Conservation (phyloP, 225 moss, liverwort and hornwort species). For the Lunularia cruciata region DNA sequence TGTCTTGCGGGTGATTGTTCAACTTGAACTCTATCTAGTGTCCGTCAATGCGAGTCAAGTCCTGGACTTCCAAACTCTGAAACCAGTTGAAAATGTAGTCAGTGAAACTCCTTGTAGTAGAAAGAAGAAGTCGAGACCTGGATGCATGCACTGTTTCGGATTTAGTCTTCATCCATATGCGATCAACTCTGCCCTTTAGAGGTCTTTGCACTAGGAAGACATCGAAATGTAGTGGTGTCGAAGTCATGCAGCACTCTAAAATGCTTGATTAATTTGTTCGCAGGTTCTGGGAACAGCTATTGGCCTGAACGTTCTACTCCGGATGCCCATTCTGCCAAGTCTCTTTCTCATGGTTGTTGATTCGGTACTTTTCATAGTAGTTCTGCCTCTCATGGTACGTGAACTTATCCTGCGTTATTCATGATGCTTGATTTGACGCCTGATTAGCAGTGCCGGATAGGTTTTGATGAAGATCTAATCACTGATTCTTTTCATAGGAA, state of each 20-base stretch:
- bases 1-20: not conserved
- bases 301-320: slow-evolving; percentile 67
- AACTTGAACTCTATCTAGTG: not conserved
- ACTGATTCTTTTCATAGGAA: slow-evolving; percentile 42
- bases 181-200: too few species aligned
- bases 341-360: slow-evolving; percentile 65
- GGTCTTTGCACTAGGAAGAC: too few species aligned
- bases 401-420: not conserved
- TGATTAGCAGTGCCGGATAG: not conserved
- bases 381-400: slow-evolving; percentile 69
- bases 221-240: too few species aligned
- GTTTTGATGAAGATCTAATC: not conserved
- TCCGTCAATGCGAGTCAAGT: too few species aligned
- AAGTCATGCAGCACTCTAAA: too few species aligned
- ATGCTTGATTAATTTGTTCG: slow-evolving; percentile 12
- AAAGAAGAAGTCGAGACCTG: too few species aligned
- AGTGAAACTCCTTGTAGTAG: too few species aligned
- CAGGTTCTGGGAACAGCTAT: slow-evolving; percentile 83
- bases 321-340: slow-evolving; percentile 59
- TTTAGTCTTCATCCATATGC: too few species aligned
- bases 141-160: too few species aligned
- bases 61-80: too few species aligned
- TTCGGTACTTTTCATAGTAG: slow-evolving; percentile 52
- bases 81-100: too few species aligned
- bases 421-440: not conserved